Conservation (phyloP, 352 stramenopile species). For the Phytopythium aichiense region DNA sequence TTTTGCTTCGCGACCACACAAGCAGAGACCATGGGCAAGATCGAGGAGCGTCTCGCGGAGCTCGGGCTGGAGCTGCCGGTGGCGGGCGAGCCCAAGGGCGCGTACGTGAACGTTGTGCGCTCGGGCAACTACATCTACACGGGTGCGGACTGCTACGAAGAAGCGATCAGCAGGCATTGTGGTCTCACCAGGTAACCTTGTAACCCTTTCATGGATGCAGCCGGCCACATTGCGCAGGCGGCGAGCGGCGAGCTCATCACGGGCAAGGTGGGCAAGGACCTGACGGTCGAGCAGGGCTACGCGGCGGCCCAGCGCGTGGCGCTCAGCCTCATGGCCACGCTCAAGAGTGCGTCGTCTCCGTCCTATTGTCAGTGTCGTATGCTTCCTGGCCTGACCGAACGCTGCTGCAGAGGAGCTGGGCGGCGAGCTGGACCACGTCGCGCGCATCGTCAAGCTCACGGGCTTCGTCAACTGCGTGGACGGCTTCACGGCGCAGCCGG, state of each 20-base stretch:
- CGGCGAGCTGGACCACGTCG: conserved; percentile 91
- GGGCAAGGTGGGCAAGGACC: conserved; percentile 78
- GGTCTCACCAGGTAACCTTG: neutral
- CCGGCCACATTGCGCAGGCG: conserved; percentile 61
- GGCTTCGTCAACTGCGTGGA: conserved; percentile 96
- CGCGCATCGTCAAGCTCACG: conserved; percentile 94
- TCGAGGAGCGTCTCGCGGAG: conserved; percentile 58
- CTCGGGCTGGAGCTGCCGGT: conserved; percentile 67
- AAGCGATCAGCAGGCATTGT: too few species aligned
- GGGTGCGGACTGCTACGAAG: conserved; percentile 15
- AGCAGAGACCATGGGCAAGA: conserved; percentile 25
- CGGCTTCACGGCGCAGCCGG: conserved; percentile 90
- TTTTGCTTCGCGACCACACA: neutral
- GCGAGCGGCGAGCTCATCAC: conserved; percentile 55
- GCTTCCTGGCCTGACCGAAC: neutral
- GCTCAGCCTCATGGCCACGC: conserved; percentile 82
- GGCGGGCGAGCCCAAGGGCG: conserved; percentile 63
- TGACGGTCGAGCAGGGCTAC: conserved; percentile 84
- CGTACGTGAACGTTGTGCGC: conserved; percentile 59
- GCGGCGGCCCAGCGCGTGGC: conserved; percentile 72
- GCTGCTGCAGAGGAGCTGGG: conserved; percentile 60
- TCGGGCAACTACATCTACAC: conserved; percentile 75
- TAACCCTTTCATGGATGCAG: conserved; percentile 9
- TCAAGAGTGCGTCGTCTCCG: conserved; percentile 52
- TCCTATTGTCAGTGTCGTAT: neutral